These are phyloP conservation scores for Macrotyloma uniflorum DNA, from an alignment of 306 rosid species.

Conservation along the genomic window DNA sequence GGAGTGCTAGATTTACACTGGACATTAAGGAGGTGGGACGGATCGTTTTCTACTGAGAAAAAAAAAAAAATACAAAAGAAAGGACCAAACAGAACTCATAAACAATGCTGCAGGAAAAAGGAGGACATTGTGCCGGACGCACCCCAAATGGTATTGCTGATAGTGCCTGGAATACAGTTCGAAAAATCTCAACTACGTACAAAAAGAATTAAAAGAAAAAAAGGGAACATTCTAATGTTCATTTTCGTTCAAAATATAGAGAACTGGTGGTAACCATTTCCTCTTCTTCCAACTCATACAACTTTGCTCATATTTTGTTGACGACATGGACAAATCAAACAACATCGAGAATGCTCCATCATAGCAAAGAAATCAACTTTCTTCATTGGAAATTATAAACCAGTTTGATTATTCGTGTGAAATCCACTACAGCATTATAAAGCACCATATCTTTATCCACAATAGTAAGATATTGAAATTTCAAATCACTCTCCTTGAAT, in stretches of 20 bases:
- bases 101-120: background rate
- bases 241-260: background rate
- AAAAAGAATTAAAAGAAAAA: background rate
- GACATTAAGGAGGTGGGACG: background rate
- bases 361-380: background rate
- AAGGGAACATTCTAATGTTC: background rate
- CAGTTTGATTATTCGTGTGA: background rate
- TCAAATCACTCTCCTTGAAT: slow-evolving; percentile 20
- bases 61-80: background rate
- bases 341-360: background rate
- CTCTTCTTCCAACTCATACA: background rate
- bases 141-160: background rate
- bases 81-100: background rate
- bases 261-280: background rate
- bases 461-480: background rate
- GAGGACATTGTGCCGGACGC: background rate
- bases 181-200: background rate
- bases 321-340: background rate
- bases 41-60: background rate
- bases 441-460: background rate
- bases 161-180: background rate
- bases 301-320: background rate
- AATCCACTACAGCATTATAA: background rate
- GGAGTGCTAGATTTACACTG: background rate
- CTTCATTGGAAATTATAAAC: background rate